phyloP scores from a whole-genome alignment of 225 moss, liverwort and hornwort species.

The Physcomitrium patens region DNA sequence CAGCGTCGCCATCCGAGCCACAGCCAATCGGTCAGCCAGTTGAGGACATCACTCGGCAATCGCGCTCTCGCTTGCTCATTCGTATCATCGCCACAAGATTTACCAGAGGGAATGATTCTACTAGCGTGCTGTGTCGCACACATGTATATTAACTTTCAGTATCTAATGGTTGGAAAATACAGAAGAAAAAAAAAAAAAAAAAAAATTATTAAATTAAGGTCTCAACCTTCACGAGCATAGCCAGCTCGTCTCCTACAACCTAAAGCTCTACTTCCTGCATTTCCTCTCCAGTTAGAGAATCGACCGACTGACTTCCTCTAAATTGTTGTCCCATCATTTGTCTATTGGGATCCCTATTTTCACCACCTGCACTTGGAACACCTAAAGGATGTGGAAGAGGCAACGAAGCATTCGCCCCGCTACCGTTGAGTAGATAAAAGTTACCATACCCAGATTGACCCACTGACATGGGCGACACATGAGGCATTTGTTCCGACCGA shows the following conservation, averaged over 20 bases:
- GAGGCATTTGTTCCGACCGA: constrained; percentile 40
- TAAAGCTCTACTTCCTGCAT: constrained; percentile 99
- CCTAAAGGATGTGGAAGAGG: constrained; percentile 46
- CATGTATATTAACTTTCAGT: constrained; percentile 53
- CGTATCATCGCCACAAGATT: constrained; percentile 38
- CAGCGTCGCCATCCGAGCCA: constrained; percentile 37
- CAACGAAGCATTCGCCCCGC: constrained; percentile 46
- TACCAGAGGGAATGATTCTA: constrained; percentile 33
- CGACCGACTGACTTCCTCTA: constrained; percentile 55
- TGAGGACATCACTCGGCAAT: constrained; percentile 33
- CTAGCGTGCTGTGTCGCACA: constrained; percentile 54
- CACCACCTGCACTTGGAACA: constrained; percentile 50
- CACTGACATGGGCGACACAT: constrained; percentile 56
- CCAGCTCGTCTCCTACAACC: constrained; percentile 33
- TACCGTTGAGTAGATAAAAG: constrained; percentile 52
- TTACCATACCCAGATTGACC: constrained; percentile 52
- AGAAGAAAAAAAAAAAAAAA: constrained; percentile 14
- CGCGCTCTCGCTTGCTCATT: constrained; percentile 35
- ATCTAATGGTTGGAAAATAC: constrained; percentile 52
- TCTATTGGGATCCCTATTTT: constrained; percentile 50
- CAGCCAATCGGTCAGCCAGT: constrained; percentile 39
- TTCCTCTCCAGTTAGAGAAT: constrained; percentile 80
- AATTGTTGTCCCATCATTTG: constrained; percentile 48
- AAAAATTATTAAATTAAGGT: neutral
- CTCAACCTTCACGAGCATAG: constrained; percentile 15